Conservation (phyloP, 805 yeast species). For the Sporopachydermia quercuum region DNA sequence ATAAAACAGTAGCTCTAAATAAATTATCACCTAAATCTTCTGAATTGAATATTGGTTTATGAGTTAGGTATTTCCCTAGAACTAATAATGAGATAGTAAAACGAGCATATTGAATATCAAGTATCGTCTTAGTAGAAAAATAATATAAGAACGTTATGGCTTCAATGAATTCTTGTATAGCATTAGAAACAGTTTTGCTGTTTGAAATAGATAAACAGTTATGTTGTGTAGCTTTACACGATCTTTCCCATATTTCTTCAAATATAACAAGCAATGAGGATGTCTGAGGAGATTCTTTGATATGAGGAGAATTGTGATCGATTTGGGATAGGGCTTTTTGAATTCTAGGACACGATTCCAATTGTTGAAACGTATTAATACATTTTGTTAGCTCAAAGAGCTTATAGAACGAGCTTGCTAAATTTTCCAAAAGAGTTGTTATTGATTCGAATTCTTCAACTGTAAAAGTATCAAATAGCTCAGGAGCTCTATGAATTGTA, state of each 20-base stretch:
- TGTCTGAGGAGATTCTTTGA: not conserved
- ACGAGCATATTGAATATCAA: not conserved
- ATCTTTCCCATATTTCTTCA: not conserved
- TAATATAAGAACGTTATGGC: not conserved
- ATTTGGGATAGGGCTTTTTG: not conserved
- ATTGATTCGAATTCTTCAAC: not conserved
- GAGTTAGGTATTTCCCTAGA: not conserved
- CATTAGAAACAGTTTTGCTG: not conserved
- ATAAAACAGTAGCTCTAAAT: not conserved
- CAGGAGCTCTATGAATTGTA: conserved; percentile 1
- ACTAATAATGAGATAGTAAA: not conserved
- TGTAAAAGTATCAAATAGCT: not conserved
- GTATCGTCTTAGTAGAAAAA: not conserved
- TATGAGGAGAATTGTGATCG: not conserved
- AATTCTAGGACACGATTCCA: not conserved
- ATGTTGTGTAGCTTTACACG: not conserved
- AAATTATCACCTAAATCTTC: conserved; percentile 1
- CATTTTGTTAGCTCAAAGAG: not conserved
- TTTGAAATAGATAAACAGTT: not conserved
- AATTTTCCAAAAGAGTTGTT: not conserved
- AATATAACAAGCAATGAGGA: not conserved
- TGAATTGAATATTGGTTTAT: not conserved
- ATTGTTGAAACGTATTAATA: not conserved
- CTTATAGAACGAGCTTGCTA: not conserved
- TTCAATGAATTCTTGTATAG: conserved; percentile 1